A percentile compares a stretch with the other conserved stretches of the same genome.
Conservation (phyloP, 2,329 filamentous ascomycete genomes). For the Colletotrichum nymphaeae region DNA sequence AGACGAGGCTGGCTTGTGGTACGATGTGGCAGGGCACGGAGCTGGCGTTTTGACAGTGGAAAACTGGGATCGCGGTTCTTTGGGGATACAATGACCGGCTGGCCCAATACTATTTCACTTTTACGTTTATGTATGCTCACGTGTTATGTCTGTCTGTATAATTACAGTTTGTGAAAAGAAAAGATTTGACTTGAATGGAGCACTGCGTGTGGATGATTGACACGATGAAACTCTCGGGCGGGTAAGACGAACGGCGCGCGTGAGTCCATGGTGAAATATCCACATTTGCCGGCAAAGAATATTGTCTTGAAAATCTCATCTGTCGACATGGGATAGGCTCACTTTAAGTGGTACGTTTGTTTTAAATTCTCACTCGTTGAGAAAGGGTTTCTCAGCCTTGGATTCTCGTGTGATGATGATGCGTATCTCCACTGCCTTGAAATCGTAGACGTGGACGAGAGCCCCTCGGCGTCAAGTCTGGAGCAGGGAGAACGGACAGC, state of each 20-base stretch:
- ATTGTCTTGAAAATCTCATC: too few relatives aligned
- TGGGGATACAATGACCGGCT: conserved; percentile 19
- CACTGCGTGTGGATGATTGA: not conserved
- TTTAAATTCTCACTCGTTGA: too few relatives aligned
- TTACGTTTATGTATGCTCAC: conserved; percentile 24
- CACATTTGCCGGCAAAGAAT: too few relatives aligned
- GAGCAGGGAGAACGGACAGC: too few relatives aligned
- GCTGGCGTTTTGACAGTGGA: conserved; percentile 32
- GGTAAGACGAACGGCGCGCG: too few relatives aligned
- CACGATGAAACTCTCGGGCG: not conserved
- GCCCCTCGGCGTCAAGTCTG: too few relatives aligned
- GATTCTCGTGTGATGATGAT: too few relatives aligned
- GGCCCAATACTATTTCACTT: conserved; percentile 21
- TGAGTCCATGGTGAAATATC: not conserved
- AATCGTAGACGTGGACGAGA: too few relatives aligned
- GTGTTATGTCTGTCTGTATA: conserved; percentile 23
- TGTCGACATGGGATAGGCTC: too few relatives aligned
- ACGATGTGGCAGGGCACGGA: conserved; percentile 6
- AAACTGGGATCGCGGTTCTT: conserved; percentile 7
- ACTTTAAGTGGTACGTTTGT: too few relatives aligned
- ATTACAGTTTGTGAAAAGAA: conserved; percentile 13
- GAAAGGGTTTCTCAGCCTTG: too few relatives aligned
- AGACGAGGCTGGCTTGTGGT: not conserved
- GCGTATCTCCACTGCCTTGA: too few relatives aligned
- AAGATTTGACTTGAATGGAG: not conserved